Base-by-base conservation (phyloP, 2,329 filamentous ascomycete species). In the Colletotrichum tamarilloi region DNA sequence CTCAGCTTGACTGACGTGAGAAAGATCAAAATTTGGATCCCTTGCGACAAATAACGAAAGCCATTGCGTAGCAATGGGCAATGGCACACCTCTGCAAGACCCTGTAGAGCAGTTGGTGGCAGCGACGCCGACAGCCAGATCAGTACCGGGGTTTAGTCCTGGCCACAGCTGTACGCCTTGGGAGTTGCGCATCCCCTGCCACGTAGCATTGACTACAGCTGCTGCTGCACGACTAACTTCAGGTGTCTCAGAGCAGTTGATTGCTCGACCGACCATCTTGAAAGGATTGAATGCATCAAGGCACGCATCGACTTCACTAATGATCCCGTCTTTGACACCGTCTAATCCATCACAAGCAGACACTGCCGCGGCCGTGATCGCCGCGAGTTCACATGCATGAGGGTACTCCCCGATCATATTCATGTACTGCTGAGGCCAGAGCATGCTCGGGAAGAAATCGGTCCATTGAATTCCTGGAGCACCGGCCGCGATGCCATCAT, bases 401-500 rank as follows among this genome's bases (percentile, higher is more conserved):
- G 74, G 72, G 1, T 67, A 74, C 5, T 65, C 22, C 5, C 67
- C 74, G 4, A 57, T 26, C 19, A 58, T 49, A 22, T 72, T 52
- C 62, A 74, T 68, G 14, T 67, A 46, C 11, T 65, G 67, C 9
- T 74, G 64, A 5, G 71, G 67, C 74, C 74, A 75, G n/a, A 67
- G 26, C 53, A 68, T n/a, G n/a, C 55, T 38, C 9, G 68, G 55
- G 2, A 74, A 69, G 22, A 75, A 30, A 4, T 67, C 49, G 14
- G 62, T 59, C 62, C 66, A 74, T 55, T 82, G 77, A 6, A 85
- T 73, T 7, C 85, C 88, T 1, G 85, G 84, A 1, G 81, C 81
- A 0, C 82, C 84, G 1, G 87, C 88, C 0, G 89, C 77, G 16
- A 90, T 85, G 3, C 89, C 89, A 58, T 90, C 86, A 57, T 88